phyloP scores from a whole-genome alignment of 202 grass and related monocot genomes.

The Carex arenaria region DNA sequence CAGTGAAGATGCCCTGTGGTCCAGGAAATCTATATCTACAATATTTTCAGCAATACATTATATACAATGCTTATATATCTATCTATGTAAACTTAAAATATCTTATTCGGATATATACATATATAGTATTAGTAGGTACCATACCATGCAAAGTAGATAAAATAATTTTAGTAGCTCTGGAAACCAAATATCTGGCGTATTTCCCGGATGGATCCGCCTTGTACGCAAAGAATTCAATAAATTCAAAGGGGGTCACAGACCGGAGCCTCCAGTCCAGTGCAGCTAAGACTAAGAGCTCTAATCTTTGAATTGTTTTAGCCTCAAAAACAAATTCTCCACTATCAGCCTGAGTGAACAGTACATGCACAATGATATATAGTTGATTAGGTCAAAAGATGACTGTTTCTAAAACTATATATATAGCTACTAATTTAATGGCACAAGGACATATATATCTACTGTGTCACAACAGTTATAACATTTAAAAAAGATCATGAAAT shows the following conservation, averaged over 20 bases:
- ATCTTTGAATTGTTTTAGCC: constrained; percentile 47
- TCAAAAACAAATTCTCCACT: constrained; percentile 58
- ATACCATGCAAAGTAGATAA: constrained; percentile 68
- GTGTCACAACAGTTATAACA: not conserved
- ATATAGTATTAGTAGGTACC: not conserved
- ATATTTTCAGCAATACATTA: not conserved
- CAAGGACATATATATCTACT: not conserved
- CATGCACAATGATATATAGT: not conserved
- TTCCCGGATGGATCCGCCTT: constrained; percentile 63
- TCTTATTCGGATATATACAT: too few relatives aligned
- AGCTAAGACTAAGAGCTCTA: constrained; percentile 83
- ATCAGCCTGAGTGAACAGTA: constrained; percentile 45
- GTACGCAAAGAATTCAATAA: constrained; percentile 80
- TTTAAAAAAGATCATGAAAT: not conserved
- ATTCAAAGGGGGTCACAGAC: constrained; percentile 67
- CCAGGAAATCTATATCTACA: constrained; percentile 63
- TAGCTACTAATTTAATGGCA: not conserved
- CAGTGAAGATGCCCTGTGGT: constrained; percentile 77
- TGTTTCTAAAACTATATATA: not conserved
- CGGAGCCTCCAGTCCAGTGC: constrained; percentile 77
- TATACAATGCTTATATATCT: too few relatives aligned
- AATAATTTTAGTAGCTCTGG: constrained; percentile 57
- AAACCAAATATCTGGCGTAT: constrained; percentile 42
- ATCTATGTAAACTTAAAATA: too few relatives aligned
- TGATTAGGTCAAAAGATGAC: not conserved